phyloP scores from a whole-genome alignment of 164 flowering plant genomes.

The grape (Vitis vinifera) region DNA sequence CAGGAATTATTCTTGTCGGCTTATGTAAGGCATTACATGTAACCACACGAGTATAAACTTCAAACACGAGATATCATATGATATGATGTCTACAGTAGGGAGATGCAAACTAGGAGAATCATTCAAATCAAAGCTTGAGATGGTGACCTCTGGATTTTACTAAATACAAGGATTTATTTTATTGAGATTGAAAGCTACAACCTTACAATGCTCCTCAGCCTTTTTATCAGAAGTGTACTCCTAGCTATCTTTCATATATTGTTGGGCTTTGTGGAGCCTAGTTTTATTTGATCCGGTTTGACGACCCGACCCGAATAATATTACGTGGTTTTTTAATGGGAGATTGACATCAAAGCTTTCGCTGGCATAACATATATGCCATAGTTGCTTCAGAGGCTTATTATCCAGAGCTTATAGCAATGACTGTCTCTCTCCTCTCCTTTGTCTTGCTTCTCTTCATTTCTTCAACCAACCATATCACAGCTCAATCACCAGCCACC shows the following conservation, averaged over 20 bases:
- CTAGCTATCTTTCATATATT: too few species aligned
- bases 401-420: too few species aligned
- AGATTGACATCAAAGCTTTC: too few species aligned
- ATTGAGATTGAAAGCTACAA: slow-evolving; percentile 8
- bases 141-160: slow-evolving; percentile 2
- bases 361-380: too few species aligned
- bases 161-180: background rate
- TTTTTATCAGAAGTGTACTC: background rate
- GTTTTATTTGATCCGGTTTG: too few species aligned
- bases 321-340: too few species aligned
- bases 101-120: background rate
- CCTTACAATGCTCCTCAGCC: slow-evolving; percentile 2
- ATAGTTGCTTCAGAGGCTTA: too few species aligned
- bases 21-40: background rate
- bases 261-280: too few species aligned
- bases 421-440: too few species aligned
- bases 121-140: slow-evolving; percentile 9
- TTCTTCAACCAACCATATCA: background rate
- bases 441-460: too few species aligned
- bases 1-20: background rate
- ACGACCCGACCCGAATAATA: too few species aligned
- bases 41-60: background rate
- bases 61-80: background rate
- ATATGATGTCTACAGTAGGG: background rate
- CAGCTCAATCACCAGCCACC: slow-evolving; percentile 27